Evolutionary conservation across 2,329 filamentous ascomycete genomes (phyloP).

Genomic region (Aspergillus carbonarius): DNA sequence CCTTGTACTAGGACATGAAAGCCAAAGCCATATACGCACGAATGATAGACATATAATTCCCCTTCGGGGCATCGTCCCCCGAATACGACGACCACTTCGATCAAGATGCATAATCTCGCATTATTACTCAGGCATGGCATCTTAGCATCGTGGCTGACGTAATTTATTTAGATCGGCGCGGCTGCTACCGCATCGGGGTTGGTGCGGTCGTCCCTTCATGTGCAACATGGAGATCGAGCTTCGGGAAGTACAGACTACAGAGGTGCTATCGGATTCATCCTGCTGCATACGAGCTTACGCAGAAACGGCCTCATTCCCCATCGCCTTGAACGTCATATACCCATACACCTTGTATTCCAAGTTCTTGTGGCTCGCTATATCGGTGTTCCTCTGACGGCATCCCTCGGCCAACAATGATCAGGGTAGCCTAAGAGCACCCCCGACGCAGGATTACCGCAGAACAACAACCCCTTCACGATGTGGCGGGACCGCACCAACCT

Average conservation of each 20-base stretch:
- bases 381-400: not conserved
- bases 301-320: not conserved
- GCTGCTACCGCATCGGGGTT: constrained; percentile 12
- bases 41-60: not conserved
- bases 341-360: not conserved
- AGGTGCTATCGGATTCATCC: not conserved
- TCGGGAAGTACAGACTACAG: constrained; percentile 12
- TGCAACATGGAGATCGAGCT: constrained; percentile 18
- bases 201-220: constrained; percentile 19
- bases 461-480: constrained; percentile 63
- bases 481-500: constrained; percentile 99
- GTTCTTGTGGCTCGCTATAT: not conserved
- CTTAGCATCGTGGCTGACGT: constrained; percentile 2
- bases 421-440: constrained; percentile 14
- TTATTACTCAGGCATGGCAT: not conserved
- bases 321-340: not conserved
- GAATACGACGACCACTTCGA: not conserved
- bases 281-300: not conserved
- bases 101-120: not conserved
- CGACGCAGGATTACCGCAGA: constrained; percentile 21
- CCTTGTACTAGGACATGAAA: not conserved
- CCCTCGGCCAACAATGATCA: constrained; percentile 16
- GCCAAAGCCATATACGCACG: not conserved
- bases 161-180: not conserved
- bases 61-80: not conserved